phyloP scores from a whole-genome alignment of 116 monocot genomes.

The Papilionanthe hybrid region DNA sequence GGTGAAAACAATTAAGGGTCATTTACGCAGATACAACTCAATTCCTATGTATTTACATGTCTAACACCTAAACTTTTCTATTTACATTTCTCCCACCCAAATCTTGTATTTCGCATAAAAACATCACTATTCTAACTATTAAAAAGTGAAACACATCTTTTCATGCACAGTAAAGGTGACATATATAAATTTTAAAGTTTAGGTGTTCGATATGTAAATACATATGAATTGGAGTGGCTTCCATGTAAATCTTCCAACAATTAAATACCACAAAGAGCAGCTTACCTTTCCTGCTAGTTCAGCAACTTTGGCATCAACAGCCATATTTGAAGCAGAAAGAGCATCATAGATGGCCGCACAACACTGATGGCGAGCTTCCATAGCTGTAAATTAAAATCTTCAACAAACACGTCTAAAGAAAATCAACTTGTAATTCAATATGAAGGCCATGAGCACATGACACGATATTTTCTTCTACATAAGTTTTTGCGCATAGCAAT shows the following conservation, averaged over 20 bases:
- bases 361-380: slow-evolving; percentile 77
- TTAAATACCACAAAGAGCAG: neutral
- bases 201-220: no score
- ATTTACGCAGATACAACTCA: no score
- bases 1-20: neutral
- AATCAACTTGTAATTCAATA: neutral
- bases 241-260: neutral
- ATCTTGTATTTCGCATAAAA: no score
- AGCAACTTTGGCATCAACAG: slow-evolving; percentile 45
- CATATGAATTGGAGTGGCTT: neutral
- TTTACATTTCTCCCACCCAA: no score
- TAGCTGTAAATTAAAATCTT: slow-evolving; percentile 36
- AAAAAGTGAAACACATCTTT: no score
- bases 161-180: no score
- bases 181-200: no score
- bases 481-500: neutral
- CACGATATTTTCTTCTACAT: neutral
- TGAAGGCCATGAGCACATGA: neutral
- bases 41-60: no score
- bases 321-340: slow-evolving; percentile 53
- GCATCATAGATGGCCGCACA: slow-evolving; percentile 63
- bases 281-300: slow-evolving; percentile 54
- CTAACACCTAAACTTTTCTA: no score
- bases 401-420: neutral
- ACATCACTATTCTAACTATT: no score